Percentiles rank a stretch among this genome's conserved stretches.
phyloP scores from a whole-genome alignment of 768 basidiomycete species.

The Psilocybe cubensis region DNA sequence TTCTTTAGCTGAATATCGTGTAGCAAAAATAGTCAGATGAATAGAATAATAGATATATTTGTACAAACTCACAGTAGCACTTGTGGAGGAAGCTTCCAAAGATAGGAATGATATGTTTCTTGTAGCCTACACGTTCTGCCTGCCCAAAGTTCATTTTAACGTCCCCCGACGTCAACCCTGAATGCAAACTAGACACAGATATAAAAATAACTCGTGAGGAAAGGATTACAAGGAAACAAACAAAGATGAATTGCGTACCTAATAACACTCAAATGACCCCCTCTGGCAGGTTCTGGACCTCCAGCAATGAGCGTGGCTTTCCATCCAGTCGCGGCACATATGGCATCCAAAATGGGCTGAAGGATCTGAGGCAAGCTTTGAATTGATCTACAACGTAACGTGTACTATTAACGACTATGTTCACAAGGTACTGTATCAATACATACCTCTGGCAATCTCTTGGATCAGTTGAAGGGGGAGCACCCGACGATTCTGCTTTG shows the following conservation, averaged over 20 bases:
- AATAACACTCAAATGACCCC: conserved; percentile 4
- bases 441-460: conserved; percentile 15
- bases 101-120: conserved; percentile 9
- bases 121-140: conserved; percentile 1
- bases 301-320: conserved; percentile 7
- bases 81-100: conserved; percentile 7
- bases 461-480: conserved; percentile 1
- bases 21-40: too few species aligned
- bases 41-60: too few species aligned
- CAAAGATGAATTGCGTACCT: not conserved
- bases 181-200: conserved; percentile 11
- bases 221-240: not conserved
- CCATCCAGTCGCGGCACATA: conserved; percentile 12
- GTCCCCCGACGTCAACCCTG: conserved; percentile 11
- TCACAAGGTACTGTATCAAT: not conserved
- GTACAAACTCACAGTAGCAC: conserved; percentile 11
- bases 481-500: not conserved
- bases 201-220: not conserved
- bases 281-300: conserved; percentile 12
- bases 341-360: conserved; percentile 8
- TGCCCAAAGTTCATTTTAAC: conserved; percentile 20
- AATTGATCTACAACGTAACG: not conserved
- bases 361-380: not conserved
- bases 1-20: too few species aligned
- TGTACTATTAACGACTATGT: not conserved